These are phyloP conservation scores for Trichoderma atroviride DNA, from an alignment of 2,329 filamentous ascomycete genomes.

Conservation along the genomic window DNA sequence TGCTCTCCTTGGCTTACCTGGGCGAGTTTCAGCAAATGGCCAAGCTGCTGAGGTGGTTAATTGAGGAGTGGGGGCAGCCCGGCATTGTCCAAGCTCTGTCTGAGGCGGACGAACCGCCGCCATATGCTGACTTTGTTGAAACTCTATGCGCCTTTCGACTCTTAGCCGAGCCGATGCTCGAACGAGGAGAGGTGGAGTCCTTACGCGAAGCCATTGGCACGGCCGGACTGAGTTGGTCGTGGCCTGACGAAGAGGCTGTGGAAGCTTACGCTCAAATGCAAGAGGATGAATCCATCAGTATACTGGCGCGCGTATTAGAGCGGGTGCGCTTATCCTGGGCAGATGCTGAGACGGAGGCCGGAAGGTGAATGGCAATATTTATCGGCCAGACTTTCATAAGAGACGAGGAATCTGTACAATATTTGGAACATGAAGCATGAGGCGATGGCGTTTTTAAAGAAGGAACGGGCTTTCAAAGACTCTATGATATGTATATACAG, in stretches of 20 bases:
- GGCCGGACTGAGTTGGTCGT: constrained; percentile 37
- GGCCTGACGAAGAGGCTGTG: constrained; percentile 46
- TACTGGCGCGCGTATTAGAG: constrained; percentile 34
- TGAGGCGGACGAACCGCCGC: constrained; percentile 40
- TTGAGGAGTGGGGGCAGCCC: constrained; percentile 47
- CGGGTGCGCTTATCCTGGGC: constrained; percentile 28
- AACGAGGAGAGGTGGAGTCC: constrained; percentile 35
- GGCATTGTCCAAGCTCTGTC: constrained; percentile 42
- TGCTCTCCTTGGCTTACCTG: constrained; percentile 64
- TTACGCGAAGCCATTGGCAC: constrained; percentile 37
- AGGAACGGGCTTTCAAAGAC: not conserved
- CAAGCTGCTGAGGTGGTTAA: constrained; percentile 61
- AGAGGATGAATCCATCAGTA: constrained; percentile 33
- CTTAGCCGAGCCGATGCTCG: constrained; percentile 49
- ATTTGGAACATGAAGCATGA: constrained; percentile 12
- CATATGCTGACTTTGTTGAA: constrained; percentile 40
- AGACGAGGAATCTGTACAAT: not conserved
- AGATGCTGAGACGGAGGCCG: not conserved
- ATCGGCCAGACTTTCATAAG: not conserved
- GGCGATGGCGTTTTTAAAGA: constrained; percentile 1
- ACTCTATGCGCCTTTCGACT: constrained; percentile 53
- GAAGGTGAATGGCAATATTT: not conserved
- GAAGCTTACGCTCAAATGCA: constrained; percentile 38
- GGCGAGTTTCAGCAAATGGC: constrained; percentile 62
- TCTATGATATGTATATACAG: not conserved